These are phyloP conservation scores for Penicillium nordicum DNA, from an alignment of 2,329 filamentous ascomycete genomes.

Conservation along the genomic window DNA sequence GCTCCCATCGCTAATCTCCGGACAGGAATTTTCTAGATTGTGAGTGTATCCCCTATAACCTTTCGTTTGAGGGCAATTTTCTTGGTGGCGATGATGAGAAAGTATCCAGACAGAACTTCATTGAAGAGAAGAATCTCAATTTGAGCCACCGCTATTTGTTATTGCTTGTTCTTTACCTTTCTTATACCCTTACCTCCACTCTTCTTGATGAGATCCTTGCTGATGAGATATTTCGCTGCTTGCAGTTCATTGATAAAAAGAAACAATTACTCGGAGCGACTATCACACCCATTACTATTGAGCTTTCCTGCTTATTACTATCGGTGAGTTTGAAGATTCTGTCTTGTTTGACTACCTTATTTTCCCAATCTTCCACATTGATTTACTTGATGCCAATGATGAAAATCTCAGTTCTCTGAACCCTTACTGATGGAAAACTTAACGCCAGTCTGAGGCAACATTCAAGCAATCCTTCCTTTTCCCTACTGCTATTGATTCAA, in stretches of 20 bases:
- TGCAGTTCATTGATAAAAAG: not conserved
- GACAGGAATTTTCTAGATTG: no score
- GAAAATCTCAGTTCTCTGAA: not conserved
- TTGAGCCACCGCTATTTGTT: no score
- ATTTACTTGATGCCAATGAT: not conserved
- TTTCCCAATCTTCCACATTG: not conserved
- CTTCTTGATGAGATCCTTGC: no score
- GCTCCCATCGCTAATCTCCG: no score
- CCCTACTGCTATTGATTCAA: not conserved
- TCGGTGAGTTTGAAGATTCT: not conserved
- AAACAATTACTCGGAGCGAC: not conserved
- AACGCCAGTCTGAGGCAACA: not conserved
- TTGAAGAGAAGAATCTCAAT: no score
- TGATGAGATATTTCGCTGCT: no score
- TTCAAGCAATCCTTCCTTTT: not conserved
- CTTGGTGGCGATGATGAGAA: no score
- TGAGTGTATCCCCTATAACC: no score
- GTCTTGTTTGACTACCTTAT: not conserved
- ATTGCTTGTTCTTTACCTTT: no score
- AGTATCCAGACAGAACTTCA: no score
- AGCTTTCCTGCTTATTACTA: not conserved
- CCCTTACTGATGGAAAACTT: not conserved
- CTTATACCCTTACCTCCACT: no score
- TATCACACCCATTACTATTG: not conserved
- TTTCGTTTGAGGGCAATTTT: no score